Percentiles rank a stretch among this genome's conserved stretches.
These are phyloP conservation scores for Candida tallmaniae DNA, from an alignment of 805 yeast species.

Conservation along the genomic window DNA sequence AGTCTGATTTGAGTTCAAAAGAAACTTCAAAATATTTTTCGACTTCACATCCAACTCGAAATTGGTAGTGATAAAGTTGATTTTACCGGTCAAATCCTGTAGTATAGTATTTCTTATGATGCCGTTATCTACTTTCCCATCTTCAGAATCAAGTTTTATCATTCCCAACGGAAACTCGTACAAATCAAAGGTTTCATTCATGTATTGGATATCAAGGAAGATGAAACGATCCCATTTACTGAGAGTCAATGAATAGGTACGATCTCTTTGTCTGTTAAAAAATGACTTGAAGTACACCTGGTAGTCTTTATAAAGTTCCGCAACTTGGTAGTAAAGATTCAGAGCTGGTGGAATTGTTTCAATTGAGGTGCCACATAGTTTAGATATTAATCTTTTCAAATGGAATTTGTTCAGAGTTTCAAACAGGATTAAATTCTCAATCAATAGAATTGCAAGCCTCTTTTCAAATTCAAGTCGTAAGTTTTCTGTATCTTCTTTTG, in stretches of 20 bases:
- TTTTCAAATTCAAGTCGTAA: slow-evolving; percentile 80
- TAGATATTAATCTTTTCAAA: slow-evolving; percentile 12
- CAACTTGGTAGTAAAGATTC: slow-evolving; percentile 14
- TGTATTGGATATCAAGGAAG: slow-evolving; percentile 17
- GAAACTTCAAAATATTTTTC: slow-evolving; percentile 15
- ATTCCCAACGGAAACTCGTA: slow-evolving; percentile 20
- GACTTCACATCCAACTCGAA: slow-evolving; percentile 15
- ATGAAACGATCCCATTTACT: slow-evolving; percentile 19
- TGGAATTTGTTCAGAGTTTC: slow-evolving; percentile 13
- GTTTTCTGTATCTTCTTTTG: not conserved
- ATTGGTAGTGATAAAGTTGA: slow-evolving; percentile 19
- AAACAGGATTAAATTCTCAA: slow-evolving; percentile 20
- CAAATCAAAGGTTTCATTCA: slow-evolving; percentile 13
- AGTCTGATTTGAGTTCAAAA: slow-evolving; percentile 9
- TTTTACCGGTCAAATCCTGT: slow-evolving; percentile 14
- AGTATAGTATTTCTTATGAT: slow-evolving; percentile 13
- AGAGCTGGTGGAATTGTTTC: slow-evolving; percentile 14
- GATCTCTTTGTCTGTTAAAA: slow-evolving; percentile 10
- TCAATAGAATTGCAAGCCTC: slow-evolving; percentile 28
- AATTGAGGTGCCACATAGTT: slow-evolving; percentile 5
- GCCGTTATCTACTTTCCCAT: slow-evolving; percentile 11
- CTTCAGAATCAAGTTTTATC: slow-evolving; percentile 9
- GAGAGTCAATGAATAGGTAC: slow-evolving; percentile 15
- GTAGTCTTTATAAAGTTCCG: slow-evolving; percentile 17
- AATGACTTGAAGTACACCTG: slow-evolving; percentile 16